Evolutionary conservation across 2,329 filamentous ascomycete species (phyloP).

Genomic region (Neofusicoccum sp.): DNA sequence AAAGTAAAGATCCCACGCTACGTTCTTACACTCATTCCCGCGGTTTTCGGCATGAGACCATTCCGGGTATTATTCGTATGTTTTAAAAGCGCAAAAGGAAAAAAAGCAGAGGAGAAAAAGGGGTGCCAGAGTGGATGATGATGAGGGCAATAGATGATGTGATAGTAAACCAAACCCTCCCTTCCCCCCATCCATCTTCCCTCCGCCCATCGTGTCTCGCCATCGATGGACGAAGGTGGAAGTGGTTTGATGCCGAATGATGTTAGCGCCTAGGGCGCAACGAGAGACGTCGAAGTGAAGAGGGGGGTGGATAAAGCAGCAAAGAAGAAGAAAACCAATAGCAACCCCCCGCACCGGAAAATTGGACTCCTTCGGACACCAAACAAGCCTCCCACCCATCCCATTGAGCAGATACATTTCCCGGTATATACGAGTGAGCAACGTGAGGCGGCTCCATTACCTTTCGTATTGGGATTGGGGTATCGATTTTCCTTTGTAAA

Average conservation of each 20-base stretch:
- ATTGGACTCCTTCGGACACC: conserved; percentile 18
- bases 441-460: conserved; percentile 11
- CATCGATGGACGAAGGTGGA: neutral
- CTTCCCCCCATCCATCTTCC: neutral
- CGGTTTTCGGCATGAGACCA: conserved; percentile 15
- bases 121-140: conserved; percentile 5
- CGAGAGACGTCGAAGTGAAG: conserved; percentile 17
- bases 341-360: conserved; percentile 16
- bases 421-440: conserved; percentile 20
- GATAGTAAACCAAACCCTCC: conserved; percentile 10
- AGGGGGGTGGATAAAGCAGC: neutral
- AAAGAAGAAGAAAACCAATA: conserved; percentile 16
- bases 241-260: neutral
- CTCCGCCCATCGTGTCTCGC: neutral
- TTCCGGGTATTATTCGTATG: conserved; percentile 18
- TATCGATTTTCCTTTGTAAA: conserved; percentile 21
- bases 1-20: conserved; percentile 12
- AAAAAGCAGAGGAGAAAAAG: conserved; percentile 1
- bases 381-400: conserved; percentile 17
- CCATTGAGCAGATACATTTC: conserved; percentile 19
- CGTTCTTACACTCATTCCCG: conserved; percentile 18
- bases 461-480: conserved; percentile 19
- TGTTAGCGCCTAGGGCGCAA: conserved; percentile 9
- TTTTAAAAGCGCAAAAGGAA: conserved; percentile 10
- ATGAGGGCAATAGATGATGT: conserved; percentile 13